Evolutionary conservation across 148 eudicot genomes (phyloP).

Genomic region (Arbutus unedo): DNA sequence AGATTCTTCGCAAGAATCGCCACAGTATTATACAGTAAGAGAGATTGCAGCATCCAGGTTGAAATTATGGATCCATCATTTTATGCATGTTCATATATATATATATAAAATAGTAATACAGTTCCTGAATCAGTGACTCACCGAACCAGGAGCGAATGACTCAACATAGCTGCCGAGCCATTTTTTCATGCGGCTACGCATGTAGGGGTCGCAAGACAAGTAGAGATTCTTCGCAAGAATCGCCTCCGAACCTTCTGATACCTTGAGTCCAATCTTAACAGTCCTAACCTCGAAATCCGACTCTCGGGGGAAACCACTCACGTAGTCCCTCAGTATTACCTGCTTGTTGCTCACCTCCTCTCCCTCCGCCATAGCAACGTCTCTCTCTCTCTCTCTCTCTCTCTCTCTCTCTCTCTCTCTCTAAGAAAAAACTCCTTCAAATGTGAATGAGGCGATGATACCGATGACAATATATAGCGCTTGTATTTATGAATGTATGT

Average conservation of each 20-base stretch:
- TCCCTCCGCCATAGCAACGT: background rate
- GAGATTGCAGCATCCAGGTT: no score
- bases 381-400: background rate
- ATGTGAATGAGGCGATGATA: background rate
- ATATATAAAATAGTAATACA: no score
- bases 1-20: slow-evolving; percentile 25
- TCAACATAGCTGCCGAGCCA: background rate
- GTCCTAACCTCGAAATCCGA: slow-evolving; percentile 20
- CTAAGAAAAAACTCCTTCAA: background rate
- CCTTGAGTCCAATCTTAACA: slow-evolving; percentile 3
- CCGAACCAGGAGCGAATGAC: background rate
- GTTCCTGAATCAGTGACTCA: background rate
- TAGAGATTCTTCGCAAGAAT: slow-evolving; percentile 25
- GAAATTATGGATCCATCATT: no score
- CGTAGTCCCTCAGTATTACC: slow-evolving; percentile 23
- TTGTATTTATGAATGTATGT: background rate
- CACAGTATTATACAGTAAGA: no score
- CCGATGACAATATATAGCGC: background rate
- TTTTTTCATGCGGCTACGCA: background rate
- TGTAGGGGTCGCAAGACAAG: slow-evolving; percentile 27
- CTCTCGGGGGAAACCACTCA: slow-evolving; percentile 25
- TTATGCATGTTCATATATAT: no score
- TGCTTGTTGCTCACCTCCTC: slow-evolving; percentile 30
- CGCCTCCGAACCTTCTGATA: slow-evolving; percentile 24
- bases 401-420: background rate